Conservation (phyloP, 2,329 filamentous ascomycete species). For the Tolypocladium ovalisporum region DNA sequence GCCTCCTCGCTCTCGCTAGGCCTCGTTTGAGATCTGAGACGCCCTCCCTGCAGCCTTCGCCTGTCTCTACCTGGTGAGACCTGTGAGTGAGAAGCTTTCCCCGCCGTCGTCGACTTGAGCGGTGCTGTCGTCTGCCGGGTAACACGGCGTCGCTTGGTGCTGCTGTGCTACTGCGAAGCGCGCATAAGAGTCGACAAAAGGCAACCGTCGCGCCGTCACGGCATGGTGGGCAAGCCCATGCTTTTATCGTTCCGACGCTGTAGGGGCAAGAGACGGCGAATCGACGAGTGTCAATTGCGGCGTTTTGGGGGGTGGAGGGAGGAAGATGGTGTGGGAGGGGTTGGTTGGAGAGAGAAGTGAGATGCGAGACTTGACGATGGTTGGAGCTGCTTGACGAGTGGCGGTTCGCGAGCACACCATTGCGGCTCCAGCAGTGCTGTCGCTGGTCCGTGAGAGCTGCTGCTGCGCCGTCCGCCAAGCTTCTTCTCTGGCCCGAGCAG, state of each 20-base stretch:
- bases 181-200: neutral
- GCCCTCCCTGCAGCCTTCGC: neutral
- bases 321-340: neutral
- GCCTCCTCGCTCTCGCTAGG: neutral
- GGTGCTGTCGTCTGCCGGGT: neutral
- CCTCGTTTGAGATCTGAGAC: slow-evolving; percentile 1
- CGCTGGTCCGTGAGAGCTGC: neutral
- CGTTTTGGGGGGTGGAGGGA: neutral
- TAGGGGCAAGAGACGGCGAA: neutral
- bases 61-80: neutral
- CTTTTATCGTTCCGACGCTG: slow-evolving; percentile 1
- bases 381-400: neutral
- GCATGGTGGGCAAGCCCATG: neutral
- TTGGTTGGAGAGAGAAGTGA: neutral
- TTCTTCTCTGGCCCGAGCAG: neutral
- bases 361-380: neutral
- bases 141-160: neutral
- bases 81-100: neutral
- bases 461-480: neutral
- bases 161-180: neutral
- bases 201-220: neutral
- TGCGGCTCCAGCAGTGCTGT: neutral
- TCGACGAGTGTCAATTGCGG: neutral
- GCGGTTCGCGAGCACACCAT: neutral
- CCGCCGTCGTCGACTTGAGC: neutral